phyloP scores from a whole-genome alignment of 352 stramenopile genomes.

The Globisporangium nunn region DNA sequence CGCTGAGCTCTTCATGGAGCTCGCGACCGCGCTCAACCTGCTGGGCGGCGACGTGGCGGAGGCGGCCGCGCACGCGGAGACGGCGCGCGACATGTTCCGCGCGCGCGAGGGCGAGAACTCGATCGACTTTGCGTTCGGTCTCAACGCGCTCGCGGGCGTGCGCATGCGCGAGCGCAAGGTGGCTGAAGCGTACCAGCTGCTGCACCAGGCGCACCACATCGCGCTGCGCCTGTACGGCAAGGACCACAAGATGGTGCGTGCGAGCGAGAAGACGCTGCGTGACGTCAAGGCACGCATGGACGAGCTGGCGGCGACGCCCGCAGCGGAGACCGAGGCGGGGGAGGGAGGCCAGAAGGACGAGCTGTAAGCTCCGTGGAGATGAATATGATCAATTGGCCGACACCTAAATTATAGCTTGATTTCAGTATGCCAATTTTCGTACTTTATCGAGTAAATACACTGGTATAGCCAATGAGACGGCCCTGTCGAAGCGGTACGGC shows the following conservation, averaged over 20 bases:
- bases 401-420: no score
- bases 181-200: slow-evolving; percentile 44
- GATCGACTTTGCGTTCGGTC: slow-evolving; percentile 66
- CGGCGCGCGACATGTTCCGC: slow-evolving; percentile 44
- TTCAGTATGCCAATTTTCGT: no score
- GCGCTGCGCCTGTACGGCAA: slow-evolving; percentile 59
- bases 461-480: no score
- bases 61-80: slow-evolving; percentile 26
- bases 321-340: not conserved
- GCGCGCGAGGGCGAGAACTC: slow-evolving; percentile 61
- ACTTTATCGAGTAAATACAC: no score
- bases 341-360: slow-evolving; percentile 7
- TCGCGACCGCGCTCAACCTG: slow-evolving; percentile 43
- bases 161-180: slow-evolving; percentile 61
- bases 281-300: slow-evolving; percentile 57
- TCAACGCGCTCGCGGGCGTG: slow-evolving; percentile 75
- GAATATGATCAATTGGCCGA: no score
- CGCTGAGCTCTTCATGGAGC: slow-evolving; percentile 74
- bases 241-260: slow-evolving; percentile 48
- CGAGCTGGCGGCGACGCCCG: slow-evolving; percentile 15
- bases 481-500: no score
- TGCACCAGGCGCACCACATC: slow-evolving; percentile 63
- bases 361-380: slow-evolving; percentile 1
- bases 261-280: slow-evolving; percentile 53
- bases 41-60: slow-evolving; percentile 30